These are phyloP conservation scores for Paramyrothecium roridum DNA, from an alignment of 2,329 filamentous ascomycete species.

Conservation along the genomic window DNA sequence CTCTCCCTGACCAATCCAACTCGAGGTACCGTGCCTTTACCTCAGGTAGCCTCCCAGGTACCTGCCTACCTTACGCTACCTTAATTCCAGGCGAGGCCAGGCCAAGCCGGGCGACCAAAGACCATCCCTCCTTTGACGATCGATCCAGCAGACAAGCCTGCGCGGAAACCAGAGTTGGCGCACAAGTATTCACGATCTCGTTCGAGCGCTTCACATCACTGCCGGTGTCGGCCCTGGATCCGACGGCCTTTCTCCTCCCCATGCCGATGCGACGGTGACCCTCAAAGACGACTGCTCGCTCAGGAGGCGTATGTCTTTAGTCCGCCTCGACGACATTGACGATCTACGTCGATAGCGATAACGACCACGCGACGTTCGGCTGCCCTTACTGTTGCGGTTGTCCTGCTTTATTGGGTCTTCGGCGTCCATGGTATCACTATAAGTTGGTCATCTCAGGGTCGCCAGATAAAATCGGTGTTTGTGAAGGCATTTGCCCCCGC, in stretches of 20 bases:
- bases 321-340: conserved; percentile 17
- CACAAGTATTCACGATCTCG: neutral
- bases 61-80: neutral
- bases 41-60: neutral
- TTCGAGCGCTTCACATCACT: neutral
- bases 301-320: conserved; percentile 25
- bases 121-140: neutral
- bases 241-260: conserved; percentile 2
- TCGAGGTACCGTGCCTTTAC: too few species aligned
- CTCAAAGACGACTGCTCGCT: conserved; percentile 20
- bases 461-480: conserved; percentile 21
- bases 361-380: conserved; percentile 17
- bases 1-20: neutral
- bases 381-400: conserved; percentile 8
- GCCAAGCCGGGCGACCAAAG: neutral
- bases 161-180: neutral
- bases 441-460: conserved; percentile 16
- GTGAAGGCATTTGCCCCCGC: conserved; percentile 5
- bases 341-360: conserved; percentile 14
- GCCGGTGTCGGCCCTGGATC: neutral
- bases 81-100: neutral
- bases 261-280: conserved; percentile 30
- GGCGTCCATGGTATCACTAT: conserved; percentile 19
- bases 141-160: neutral
- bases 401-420: neutral